These are phyloP conservation scores for Aspergillus ochraceus DNA, from an alignment of 2,329 filamentous ascomycete genomes.

Conservation along the genomic window DNA sequence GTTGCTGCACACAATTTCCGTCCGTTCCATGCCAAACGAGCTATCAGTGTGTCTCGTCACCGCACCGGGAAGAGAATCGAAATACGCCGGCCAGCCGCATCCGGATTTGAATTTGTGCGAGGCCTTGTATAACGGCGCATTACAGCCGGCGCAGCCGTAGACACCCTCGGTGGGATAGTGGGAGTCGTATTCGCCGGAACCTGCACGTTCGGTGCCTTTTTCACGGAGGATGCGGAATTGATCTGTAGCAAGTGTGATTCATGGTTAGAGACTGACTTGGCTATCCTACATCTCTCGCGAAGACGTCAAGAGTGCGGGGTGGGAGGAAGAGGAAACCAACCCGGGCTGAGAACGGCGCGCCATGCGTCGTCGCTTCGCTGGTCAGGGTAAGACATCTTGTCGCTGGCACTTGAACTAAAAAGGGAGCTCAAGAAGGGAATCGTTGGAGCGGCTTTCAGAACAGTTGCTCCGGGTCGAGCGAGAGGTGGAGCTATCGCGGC, in stretches of 20 bases:
- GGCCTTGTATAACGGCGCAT: constrained; percentile 86
- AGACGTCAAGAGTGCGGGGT: background rate
- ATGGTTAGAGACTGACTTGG: background rate
- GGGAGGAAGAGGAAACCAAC: constrained; percentile 52
- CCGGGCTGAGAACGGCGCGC: constrained; percentile 76
- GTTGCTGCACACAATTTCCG: constrained; percentile 91
- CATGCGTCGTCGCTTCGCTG: constrained; percentile 81
- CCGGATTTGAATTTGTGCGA: constrained; percentile 93
- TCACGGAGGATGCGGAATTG: constrained; percentile 92
- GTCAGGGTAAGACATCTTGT: constrained; percentile 66
- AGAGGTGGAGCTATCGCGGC: constrained; percentile 12
- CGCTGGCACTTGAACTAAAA: constrained; percentile 60
- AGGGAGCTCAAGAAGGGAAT: constrained; percentile 77
- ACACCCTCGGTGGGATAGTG: constrained; percentile 74
- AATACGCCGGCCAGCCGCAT: constrained; percentile 98
- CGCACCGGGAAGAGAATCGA: constrained; percentile 88
- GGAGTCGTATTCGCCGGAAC: constrained; percentile 81
- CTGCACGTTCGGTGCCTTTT: constrained; percentile 85
- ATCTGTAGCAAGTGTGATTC: constrained; percentile 54
- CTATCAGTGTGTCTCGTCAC: constrained; percentile 79
- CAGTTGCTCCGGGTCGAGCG: constrained; percentile 34
- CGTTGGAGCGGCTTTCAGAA: constrained; percentile 67
- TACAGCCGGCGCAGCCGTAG: constrained; percentile 85
- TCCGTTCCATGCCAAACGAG: constrained; percentile 77
- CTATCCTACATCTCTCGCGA: too few relatives aligned